phyloP scores from a whole-genome alignment of 108 stramenopile species.

The Licmophora abbreviata region DNA sequence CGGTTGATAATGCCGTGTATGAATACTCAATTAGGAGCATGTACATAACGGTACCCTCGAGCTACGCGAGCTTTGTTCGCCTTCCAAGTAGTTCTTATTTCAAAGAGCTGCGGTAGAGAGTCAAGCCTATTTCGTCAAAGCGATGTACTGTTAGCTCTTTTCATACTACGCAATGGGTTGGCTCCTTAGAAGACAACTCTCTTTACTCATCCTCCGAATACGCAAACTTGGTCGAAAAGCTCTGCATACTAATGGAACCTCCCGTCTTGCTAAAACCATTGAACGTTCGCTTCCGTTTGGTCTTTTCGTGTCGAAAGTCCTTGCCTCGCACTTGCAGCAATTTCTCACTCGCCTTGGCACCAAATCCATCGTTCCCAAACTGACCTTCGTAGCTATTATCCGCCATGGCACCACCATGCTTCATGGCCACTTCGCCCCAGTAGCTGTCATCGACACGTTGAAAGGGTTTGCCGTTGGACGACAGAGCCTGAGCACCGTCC shows the following conservation, averaged over 20 bases:
- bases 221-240: conserved; percentile 67
- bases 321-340: conserved; percentile 92
- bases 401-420: conserved; percentile 87
- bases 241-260: conserved; percentile 60
- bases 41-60: too few relatives aligned
- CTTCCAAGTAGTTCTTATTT: too few relatives aligned
- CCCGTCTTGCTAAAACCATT: conserved; percentile 80
- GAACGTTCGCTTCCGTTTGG: conserved; percentile 93
- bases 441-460: conserved; percentile 87
- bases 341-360: conserved; percentile 88
- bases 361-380: conserved; percentile 94
- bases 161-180: too few relatives aligned
- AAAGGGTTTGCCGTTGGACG: conserved; percentile 81
- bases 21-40: too few relatives aligned
- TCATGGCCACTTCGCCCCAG: conserved; percentile 85
- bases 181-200: too few relatives aligned
- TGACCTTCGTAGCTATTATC: conserved; percentile 91
- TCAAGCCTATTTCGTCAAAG: too few relatives aligned
- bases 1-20: too few relatives aligned
- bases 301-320: conserved; percentile 99
- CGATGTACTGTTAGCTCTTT: too few relatives aligned
- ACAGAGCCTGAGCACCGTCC: conserved; percentile 84
- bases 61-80: too few relatives aligned
- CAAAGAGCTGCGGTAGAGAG: too few relatives aligned
- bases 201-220: conserved; percentile 2